Percentiles rank a stretch among this genome's conserved stretches.
phyloP scores from a whole-genome alignment of 345 rosid species.

The Brassica nigra region DNA sequence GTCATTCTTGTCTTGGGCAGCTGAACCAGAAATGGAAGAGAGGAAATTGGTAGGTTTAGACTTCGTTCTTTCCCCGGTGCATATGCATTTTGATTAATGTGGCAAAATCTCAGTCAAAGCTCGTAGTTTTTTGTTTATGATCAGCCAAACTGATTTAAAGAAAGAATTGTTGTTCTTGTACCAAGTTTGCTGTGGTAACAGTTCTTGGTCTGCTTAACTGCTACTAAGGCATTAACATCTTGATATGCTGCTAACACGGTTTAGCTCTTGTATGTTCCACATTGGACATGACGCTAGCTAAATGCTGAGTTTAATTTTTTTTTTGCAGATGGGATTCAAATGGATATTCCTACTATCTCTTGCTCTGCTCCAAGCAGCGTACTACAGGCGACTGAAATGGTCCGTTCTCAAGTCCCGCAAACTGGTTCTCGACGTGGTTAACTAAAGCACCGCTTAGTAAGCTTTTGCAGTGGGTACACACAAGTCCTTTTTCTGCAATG shows the following conservation, averaged over 20 bases:
- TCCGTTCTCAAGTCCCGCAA: slow-evolving; percentile 87
- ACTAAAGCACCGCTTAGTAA: slow-evolving; percentile 43
- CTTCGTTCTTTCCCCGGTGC: too few species aligned
- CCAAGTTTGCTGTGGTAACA: neutral
- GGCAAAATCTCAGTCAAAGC: neutral
- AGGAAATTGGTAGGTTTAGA: slow-evolving; percentile 94
- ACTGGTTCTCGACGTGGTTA: slow-evolving; percentile 87
- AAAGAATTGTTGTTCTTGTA: too few species aligned
- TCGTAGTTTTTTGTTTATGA: neutral
- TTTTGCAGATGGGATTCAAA: slow-evolving; percentile 99
- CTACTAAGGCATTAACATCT: neutral
- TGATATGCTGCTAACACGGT: neutral
- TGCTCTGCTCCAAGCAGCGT: slow-evolving; percentile 92
- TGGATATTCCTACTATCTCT: slow-evolving; percentile 94
- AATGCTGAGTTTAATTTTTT: slow-evolving; percentile 10
- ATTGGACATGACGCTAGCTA: neutral
- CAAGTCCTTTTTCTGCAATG: too few species aligned
- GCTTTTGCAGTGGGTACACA: slow-evolving; percentile 22
- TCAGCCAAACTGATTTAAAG: too few species aligned
- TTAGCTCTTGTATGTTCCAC: neutral
- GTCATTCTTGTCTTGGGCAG: slow-evolving; percentile 91
- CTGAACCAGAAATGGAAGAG: slow-evolving; percentile 99
- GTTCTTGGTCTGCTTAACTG: slow-evolving; percentile 12
- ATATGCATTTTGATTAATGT: neutral
- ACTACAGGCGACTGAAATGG: slow-evolving; percentile 92